Evolutionary conservation across 495 filamentous ascomycete species (phyloP), one percentile per base, ranked within the genome.

Genomic region (Penicillium samsonianum): DNA sequence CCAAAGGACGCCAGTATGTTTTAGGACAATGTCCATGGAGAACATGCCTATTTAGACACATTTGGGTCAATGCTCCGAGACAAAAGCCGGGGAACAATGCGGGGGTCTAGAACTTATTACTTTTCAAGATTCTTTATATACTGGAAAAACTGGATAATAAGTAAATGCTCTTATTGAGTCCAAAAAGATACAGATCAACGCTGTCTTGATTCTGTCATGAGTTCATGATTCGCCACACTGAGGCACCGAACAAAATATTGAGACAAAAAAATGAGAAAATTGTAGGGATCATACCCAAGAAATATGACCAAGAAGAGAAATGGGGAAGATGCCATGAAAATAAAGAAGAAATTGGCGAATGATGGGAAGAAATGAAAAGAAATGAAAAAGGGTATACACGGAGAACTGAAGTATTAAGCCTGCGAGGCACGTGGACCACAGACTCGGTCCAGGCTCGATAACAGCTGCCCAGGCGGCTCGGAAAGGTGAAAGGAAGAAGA

Each of bases 401-500:
- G 59, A 65, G 67, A 66, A 65, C 11, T 56, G 61, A 67, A 69
- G 43, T 48, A 62, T 62, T 56, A 67, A 57, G 64, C 64, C 64
- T 46, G 61, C 61, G 56, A 68, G 43, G 44, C 57, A 63, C 57
- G 9, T 26, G 46, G 48, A 57, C 41, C 53, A n/a, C n/a, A 48
- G 31, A 28, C 25, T 17, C 62, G 43, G 44, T 37, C 43, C 54
- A 57, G 38, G 49, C 53, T 69, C 64, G 61, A 58, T 58, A 61
- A 63, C 25, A 65, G 64, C 67, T 69, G 60, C 66, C 66, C 66
- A 60, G 66, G 66, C 66, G 61, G 66, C 64, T 67, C 45, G 28
- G 46, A 48, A 43, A 49, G 46, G 9, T 10, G 28, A 30, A 38
- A 52, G 33, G 52, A 55, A 46, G 40, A 16, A 53, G 35, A 50